These are phyloP conservation scores for Triadica sebifera DNA, from an alignment of 345 rosid species.

Conservation along the genomic window DNA sequence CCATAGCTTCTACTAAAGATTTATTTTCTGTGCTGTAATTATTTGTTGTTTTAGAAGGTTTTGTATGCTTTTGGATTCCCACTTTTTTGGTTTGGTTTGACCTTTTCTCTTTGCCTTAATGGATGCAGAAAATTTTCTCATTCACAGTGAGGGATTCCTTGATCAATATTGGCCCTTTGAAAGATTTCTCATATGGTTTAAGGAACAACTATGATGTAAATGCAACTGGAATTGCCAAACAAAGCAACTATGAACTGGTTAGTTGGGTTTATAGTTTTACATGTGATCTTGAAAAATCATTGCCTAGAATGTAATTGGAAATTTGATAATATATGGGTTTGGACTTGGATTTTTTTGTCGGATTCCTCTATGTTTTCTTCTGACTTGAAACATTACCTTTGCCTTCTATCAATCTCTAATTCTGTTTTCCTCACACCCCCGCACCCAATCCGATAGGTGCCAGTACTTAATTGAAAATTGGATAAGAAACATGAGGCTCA, in stretches of 20 bases:
- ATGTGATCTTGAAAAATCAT: slow-evolving; percentile 1
- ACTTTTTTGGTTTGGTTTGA: slow-evolving; percentile 5
- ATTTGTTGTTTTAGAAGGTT: background rate
- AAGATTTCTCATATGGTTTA: slow-evolving; percentile 91
- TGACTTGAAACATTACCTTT: background rate
- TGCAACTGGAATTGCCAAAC: slow-evolving; percentile 92
- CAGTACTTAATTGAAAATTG: background rate
- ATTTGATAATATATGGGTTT: slow-evolving; percentile 5
- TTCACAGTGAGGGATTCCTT: slow-evolving; percentile 94
- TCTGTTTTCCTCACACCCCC: background rate
- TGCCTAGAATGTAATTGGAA: background rate
- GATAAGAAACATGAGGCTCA: background rate
- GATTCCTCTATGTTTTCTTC: background rate
- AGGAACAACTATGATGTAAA: slow-evolving; percentile 86
- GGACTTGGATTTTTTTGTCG: background rate
- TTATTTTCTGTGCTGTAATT: background rate
- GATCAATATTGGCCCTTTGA: slow-evolving; percentile 86
- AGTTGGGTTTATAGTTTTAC: slow-evolving; percentile 31
- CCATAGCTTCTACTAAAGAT: background rate
- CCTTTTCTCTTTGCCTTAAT: slow-evolving; percentile 20
- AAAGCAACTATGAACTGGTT: slow-evolving; percentile 97
- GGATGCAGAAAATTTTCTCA: slow-evolving; percentile 82
- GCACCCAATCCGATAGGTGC: background rate
- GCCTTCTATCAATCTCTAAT: background rate
- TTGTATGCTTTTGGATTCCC: background rate